Base-by-base conservation (phyloP, 805 yeast genomes). In the Candida sphagnicola region DNA sequence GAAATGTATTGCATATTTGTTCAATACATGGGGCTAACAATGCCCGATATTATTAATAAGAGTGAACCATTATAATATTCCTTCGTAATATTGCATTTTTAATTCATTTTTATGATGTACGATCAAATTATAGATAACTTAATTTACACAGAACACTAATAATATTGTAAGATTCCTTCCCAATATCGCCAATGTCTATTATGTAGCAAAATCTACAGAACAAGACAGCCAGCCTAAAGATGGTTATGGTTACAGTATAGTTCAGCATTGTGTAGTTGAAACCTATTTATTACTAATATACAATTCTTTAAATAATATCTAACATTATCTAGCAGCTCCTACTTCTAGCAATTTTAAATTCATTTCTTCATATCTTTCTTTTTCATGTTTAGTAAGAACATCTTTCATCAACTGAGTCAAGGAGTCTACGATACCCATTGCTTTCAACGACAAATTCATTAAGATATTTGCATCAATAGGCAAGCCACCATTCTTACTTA, bases 401-500 rank as follows among this genome's bases (percentile, higher is more conserved):
- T 56, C 47, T 36, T 78, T 72, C 32, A 91, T 85, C 53, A 75
- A 67, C 23, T 78, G 78, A 0, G 96, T 85, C 42, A 85, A 54
- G 18, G 56, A 52, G 39, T 77, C 80, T 6, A 87, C 93, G 23
- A 81, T 72, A 3, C 58, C 56, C 50, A 75, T 78, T 1, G 96
- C 93, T 40, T 72, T 66, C 41, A 75, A 75, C 23, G 85, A 74
- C 56, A 93, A 82, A 18, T 80, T 78, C 69, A 87, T 67, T 35
- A 91, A 62, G 18, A 74, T 65, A 26, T 73, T 53, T 0, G 93
- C 87, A 51, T 86, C 90, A 47, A 91, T 77, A 5, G 90, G 85
- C 33, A 85, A 65, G 0, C 96, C 97, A 36, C 98, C 99, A 23
- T 89, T 85, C 54, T 91, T 93, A 31, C 84, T 74, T 19, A 93